phyloP scores from a whole-genome alignment of 139 green algal genomes.

The Closterium sp. region DNA sequence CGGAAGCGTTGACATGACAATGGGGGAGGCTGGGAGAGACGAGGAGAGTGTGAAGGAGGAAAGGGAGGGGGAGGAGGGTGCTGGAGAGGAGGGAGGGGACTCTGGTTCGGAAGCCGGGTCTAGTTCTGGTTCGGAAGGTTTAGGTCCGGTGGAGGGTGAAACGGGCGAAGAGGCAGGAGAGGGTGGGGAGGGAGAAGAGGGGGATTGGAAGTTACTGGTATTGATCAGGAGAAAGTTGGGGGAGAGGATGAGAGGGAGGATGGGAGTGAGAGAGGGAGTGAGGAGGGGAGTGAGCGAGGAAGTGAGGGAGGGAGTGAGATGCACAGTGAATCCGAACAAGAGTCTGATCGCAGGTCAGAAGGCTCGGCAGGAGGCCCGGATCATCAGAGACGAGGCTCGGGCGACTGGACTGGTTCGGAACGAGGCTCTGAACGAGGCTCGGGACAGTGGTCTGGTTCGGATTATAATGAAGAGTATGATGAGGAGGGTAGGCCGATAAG shows the following conservation, averaged over 20 bases:
- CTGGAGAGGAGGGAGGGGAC: not conserved
- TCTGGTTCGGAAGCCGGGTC: not conserved
- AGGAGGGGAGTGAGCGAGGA: not conserved
- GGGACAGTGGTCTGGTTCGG: not conserved
- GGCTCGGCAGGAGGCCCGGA: not conserved
- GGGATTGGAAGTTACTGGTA: conserved; percentile 11
- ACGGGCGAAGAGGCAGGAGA: not conserved
- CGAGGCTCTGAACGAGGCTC: not conserved
- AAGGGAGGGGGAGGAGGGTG: conserved; percentile 24
- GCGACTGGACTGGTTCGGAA: not conserved
- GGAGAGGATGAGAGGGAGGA: conserved; percentile 21
- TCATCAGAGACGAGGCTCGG: not conserved
- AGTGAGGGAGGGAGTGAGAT: not conserved
- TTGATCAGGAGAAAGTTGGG: conserved; percentile 6
- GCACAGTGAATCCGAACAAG: not conserved
- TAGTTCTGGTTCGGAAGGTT: conserved; percentile 1
- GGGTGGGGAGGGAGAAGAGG: not conserved
- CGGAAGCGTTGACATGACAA: not conserved
- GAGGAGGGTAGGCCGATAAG: not conserved
- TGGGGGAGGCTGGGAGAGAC: not conserved
- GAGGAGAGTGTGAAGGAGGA: conserved; percentile 14
- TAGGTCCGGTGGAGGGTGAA: too few species aligned
- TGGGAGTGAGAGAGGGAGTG: not conserved
- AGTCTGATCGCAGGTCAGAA: not conserved
- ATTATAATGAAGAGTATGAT: not conserved